phyloP scores from a whole-genome alignment of 2,329 filamentous ascomycete genomes.

The Ascochyta koolunga region DNA sequence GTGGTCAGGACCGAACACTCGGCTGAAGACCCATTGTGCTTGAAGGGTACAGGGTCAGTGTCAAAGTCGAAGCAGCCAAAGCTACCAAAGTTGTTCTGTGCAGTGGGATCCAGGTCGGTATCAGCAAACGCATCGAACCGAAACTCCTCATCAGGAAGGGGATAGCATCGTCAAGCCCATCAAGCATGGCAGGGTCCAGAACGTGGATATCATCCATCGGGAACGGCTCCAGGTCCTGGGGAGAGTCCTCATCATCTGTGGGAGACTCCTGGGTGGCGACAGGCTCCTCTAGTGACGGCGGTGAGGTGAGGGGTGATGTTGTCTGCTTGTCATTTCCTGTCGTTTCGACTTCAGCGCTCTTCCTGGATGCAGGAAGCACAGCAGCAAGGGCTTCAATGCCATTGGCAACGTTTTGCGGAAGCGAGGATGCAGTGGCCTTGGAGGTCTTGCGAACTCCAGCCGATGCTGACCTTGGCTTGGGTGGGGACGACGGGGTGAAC shows the following conservation, averaged over 20 bases:
- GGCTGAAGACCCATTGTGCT: conserved; percentile 24
- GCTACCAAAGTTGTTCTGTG: conserved; percentile 11
- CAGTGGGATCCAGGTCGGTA: conserved; percentile 33
- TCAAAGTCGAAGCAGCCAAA: conserved; percentile 30
- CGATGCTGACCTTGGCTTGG: conserved; percentile 20
- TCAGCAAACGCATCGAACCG: conserved; percentile 34
- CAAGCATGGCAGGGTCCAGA: conserved; percentile 34
- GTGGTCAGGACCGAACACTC: conserved; percentile 20
- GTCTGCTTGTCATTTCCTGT: conserved; percentile 19
- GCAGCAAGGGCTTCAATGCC: conserved; percentile 47
- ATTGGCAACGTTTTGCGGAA: conserved; percentile 40
- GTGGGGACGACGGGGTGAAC: conserved; percentile 26
- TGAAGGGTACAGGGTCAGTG: conserved; percentile 24
- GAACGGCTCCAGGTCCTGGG: conserved; percentile 32
- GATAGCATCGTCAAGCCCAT: conserved; percentile 31
- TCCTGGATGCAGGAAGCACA: conserved; percentile 41
- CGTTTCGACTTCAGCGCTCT: conserved; percentile 21
- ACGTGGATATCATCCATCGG: conserved; percentile 32
- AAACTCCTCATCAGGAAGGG: conserved; percentile 32
- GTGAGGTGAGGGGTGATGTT: conserved; percentile 26
- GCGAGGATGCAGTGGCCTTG: conserved; percentile 16
- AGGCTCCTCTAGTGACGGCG: conserved; percentile 29
- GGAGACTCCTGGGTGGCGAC: conserved; percentile 28
- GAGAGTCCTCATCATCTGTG: conserved; percentile 34
- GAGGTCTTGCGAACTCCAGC: conserved; percentile 13